A percentile compares a stretch with the other conserved stretches of the same genome.
Evolutionary conservation across 225 moss, liverwort and hornwort genomes (phyloP).

Genomic region (Antitrichia curtipendula): DNA sequence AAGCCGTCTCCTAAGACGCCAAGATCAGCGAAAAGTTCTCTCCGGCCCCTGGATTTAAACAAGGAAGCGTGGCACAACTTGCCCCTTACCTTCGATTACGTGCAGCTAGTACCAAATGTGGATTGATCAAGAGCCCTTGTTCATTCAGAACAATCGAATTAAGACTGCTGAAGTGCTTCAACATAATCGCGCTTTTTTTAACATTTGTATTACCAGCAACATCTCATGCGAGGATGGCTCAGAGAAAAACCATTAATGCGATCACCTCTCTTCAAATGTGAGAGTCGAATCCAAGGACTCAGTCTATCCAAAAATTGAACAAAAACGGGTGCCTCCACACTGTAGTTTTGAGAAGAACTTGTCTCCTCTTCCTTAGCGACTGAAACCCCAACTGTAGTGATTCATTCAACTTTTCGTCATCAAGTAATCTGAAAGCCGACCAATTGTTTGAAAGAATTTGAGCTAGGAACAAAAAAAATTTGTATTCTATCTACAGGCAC

Average conservation of each 20-base stretch:
- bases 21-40: conserved; percentile 15
- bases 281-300: neutral
- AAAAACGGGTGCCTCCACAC: neutral
- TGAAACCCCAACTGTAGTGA: neutral
- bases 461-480: neutral
- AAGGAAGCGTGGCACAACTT: conserved; percentile 39
- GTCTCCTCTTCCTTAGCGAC: neutral
- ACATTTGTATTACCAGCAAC: neutral
- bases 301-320: neutral
- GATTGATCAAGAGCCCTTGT: neutral
- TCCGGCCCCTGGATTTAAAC: conserved; percentile 45
- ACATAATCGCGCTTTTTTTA: neutral
- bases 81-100: conserved; percentile 4
- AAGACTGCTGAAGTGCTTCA: neutral
- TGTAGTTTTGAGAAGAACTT: neutral
- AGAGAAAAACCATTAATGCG: neutral
- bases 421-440: neutral
- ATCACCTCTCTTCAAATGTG: neutral
- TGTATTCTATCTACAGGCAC: neutral
- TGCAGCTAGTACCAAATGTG: neutral
- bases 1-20: neutral
- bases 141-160: neutral
- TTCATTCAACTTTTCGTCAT: neutral
- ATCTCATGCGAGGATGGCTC: neutral
- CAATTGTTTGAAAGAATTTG: neutral